Base-by-base conservation (phyloP, 1,284 basidiomycete species). In the Clitocybe nebularis region DNA sequence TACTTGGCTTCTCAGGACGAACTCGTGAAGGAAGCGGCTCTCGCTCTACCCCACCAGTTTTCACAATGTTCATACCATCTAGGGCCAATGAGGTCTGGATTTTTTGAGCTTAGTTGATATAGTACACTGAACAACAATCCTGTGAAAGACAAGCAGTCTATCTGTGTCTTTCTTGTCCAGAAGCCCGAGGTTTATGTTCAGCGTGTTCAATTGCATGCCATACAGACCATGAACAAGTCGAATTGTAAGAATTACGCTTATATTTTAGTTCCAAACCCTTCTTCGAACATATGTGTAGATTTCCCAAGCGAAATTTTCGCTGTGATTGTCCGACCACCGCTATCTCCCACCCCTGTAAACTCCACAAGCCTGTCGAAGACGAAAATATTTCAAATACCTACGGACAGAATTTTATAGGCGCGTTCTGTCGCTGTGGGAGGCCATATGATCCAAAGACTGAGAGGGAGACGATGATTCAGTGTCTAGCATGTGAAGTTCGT, bases 191-290 rank as follows among this genome's bases (percentile, higher is more conserved):
- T 59, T 68, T 89, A 42, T 89, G 87, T 53, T 75, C 81, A 10
- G 82, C 87, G n/a, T 90, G 87, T 61, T 86, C 84, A 13, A 74
- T 89, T 39, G 83, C 86, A 13, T 90, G 87, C 55, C 87, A 90
- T 58, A 83, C 82, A 11, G 71, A 87, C 58, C 84, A 88, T 61
- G 83, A 89, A 55, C 87, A 90, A 58, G 61, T 89, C 39, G 88
- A 90, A 59, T 71, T 90, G 65, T 73, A 50, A 53, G 67, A 55
- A 41, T 22, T 23, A 30, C 29, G 28, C 7, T 16, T 11, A 21
- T 41, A 26, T 9, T 14, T 20, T 10, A 34, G 22, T 20, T 19
- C 24, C 28, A 22, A 26, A 41, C 36, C 39, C 41, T 39, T 23
- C 38, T 34, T 35, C 42, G 24, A 47, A 10, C 34, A 1, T 25